phyloP scores from a whole-genome alignment of 768 basidiomycete species.

The Lentinus tigrinus region DNA sequence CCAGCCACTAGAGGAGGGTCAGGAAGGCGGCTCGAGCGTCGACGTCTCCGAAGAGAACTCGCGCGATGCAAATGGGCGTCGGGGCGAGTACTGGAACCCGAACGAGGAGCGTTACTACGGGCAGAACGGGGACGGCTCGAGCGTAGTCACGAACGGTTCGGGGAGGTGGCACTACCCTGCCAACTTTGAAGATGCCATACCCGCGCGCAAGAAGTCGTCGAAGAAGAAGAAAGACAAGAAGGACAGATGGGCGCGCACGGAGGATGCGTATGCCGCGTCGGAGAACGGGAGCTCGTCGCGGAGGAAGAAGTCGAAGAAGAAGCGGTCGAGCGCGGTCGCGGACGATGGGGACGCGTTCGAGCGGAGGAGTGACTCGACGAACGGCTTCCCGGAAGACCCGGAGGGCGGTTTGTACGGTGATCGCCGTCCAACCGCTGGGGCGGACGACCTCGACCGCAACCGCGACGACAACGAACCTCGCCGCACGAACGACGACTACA shows the following conservation, averaged over 20 bases:
- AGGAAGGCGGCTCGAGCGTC: conserved; percentile 42
- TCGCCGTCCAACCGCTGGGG: conserved; percentile 12
- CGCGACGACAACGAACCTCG: not conserved
- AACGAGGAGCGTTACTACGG: conserved; percentile 79
- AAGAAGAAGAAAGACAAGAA: conserved; percentile 74
- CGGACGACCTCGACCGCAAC: not conserved
- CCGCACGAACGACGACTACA: conserved; percentile 41
- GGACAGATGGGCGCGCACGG: conserved; percentile 84
- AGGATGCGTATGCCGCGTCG: conserved; percentile 66
- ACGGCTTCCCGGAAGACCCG: conserved; percentile 70
- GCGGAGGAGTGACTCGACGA: conserved; percentile 33
- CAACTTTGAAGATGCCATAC: conserved; percentile 65
- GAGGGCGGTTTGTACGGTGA: conserved; percentile 67
- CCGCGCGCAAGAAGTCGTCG: conserved; percentile 38
- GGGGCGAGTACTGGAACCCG: conserved; percentile 65
- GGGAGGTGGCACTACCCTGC: conserved; percentile 85
- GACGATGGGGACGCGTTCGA: conserved; percentile 37
- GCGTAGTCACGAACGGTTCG: conserved; percentile 30
- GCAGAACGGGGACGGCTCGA: conserved; percentile 37
- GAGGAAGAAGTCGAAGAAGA: conserved; percentile 60
- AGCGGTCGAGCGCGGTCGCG: conserved; percentile 41
- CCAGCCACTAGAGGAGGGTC: conserved; percentile 77
- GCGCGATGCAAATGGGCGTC: conserved; percentile 9
- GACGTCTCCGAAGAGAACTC: conserved; percentile 25
- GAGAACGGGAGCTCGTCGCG: conserved; percentile 47